Conservation (phyloP, 177 flowering plant species). For the Vitis hybrid region DNA sequence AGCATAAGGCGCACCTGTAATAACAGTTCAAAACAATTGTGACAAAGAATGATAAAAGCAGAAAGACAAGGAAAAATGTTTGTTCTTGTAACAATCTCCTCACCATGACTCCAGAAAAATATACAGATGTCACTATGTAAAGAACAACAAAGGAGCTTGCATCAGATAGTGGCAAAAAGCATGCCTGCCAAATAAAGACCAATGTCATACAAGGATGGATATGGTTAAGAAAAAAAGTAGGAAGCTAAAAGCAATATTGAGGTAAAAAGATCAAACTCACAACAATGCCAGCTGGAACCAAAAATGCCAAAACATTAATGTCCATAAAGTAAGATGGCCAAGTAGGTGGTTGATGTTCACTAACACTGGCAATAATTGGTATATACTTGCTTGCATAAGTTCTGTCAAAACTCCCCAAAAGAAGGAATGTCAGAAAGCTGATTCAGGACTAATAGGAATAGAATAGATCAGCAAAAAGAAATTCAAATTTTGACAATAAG, state of each 20-base stretch:
- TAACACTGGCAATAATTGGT: conserved; percentile 98
- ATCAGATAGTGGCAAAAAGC: conserved; percentile 93
- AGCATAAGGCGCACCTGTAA: conserved; percentile 97
- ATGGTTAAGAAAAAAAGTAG: conserved; percentile 3
- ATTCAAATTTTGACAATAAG: not conserved
- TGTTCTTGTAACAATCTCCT: conserved; percentile 16
- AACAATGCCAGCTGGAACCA: conserved; percentile 99
- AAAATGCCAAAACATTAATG: conserved; percentile 93
- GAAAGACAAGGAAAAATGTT: conserved; percentile 1
- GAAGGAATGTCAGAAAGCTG: not conserved
- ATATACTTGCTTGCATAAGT: conserved; percentile 99
- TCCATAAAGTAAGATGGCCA: conserved; percentile 99
- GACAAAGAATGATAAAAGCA: not conserved
- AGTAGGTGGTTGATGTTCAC: conserved; percentile 99
- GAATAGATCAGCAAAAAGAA: not conserved
- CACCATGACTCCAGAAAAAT: conserved; percentile 99
- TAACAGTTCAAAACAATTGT: conserved; percentile 14
- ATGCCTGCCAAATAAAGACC: conserved; percentile 59
- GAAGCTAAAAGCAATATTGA: not conserved
- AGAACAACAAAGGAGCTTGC: conserved; percentile 96
- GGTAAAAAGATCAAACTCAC: conserved; percentile 42
- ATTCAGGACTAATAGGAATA: not conserved
- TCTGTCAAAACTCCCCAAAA: conserved; percentile 39
- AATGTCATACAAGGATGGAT: conserved; percentile 2
- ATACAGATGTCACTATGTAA: conserved; percentile 88